These are phyloP conservation scores for Dothideomycetes sp. DNA, from an alignment of 2,329 filamentous ascomycete genomes.

Conservation along the genomic window DNA sequence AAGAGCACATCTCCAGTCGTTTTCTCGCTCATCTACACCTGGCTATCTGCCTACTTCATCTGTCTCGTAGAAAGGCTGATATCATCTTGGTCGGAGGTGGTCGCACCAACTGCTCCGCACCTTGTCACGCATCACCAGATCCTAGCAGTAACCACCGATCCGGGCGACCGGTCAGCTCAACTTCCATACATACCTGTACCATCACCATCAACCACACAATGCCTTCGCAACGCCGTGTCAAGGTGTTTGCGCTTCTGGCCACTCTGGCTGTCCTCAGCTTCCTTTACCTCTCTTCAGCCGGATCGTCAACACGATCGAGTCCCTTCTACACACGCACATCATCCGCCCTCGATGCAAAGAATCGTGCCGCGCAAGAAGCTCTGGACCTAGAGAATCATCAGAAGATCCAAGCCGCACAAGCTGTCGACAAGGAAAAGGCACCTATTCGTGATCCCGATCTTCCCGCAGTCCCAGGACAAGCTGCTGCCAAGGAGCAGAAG, in stretches of 20 bases:
- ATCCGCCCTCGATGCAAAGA: conserved; percentile 42
- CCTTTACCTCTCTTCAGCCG: conserved; percentile 62
- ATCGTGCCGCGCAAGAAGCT: conserved; percentile 5
- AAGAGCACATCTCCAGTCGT: too few species aligned
- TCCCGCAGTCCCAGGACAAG: conserved; percentile 20
- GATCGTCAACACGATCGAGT: conserved; percentile 42
- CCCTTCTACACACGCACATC: conserved; percentile 51
- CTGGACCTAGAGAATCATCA: conserved; percentile 11
- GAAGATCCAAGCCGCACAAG: conserved; percentile 4
- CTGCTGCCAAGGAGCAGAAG: conserved; percentile 54
- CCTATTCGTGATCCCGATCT: conserved; percentile 18
- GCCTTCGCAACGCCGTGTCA: conserved; percentile 14
- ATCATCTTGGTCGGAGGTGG: too few species aligned
- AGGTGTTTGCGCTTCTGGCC: conserved; percentile 41
- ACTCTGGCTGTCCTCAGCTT: conserved; percentile 57
- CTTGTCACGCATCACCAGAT: too few species aligned
- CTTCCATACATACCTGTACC: too few species aligned
- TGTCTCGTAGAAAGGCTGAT: too few species aligned
- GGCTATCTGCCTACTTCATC: too few species aligned
- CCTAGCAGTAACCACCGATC: too few species aligned
- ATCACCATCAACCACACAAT: too few species aligned
- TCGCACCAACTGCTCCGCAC: too few species aligned
- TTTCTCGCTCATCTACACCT: too few species aligned
- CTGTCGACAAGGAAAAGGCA: conserved; percentile 11
- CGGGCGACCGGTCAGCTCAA: too few species aligned